phyloP scores from a whole-genome alignment of 768 basidiomycete species.

The Pulveroboletus frians region DNA sequence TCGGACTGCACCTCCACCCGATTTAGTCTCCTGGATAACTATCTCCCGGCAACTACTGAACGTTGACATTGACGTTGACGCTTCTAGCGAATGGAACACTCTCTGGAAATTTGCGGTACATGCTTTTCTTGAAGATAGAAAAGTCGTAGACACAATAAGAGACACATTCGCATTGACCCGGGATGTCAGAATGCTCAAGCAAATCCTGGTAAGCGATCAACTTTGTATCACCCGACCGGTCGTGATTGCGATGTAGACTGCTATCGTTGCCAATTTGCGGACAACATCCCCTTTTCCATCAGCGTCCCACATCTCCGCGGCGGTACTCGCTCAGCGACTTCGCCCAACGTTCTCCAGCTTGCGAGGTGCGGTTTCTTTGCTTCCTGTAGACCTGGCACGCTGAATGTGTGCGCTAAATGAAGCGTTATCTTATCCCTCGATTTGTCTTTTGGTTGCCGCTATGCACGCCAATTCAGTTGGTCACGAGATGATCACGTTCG shows the following conservation, averaged over 20 bases:
- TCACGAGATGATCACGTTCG: slow-evolving; percentile 80
- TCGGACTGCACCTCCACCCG: slow-evolving; percentile 60
- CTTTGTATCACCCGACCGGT: not conserved
- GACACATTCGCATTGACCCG: slow-evolving; percentile 59
- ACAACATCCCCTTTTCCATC: slow-evolving; percentile 52
- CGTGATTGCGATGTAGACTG: slow-evolving; percentile 34
- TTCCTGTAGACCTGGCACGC: not conserved
- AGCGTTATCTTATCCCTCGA: slow-evolving; percentile 73
- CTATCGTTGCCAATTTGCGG: slow-evolving; percentile 42
- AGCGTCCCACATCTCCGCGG: slow-evolving; percentile 37
- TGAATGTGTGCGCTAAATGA: slow-evolving; percentile 1
- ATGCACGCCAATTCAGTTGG: slow-evolving; percentile 74
- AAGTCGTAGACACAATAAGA: slow-evolving; percentile 41
- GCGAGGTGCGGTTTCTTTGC: slow-evolving; percentile 38
- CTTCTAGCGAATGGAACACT: slow-evolving; percentile 47
- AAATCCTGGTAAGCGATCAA: slow-evolving; percentile 52
- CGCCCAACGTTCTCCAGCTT: slow-evolving; percentile 51
- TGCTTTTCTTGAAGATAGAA: slow-evolving; percentile 47
- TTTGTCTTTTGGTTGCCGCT: slow-evolving; percentile 83
- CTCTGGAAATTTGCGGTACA: slow-evolving; percentile 59
- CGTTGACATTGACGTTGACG: slow-evolving; percentile 20
- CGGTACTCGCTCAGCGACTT: slow-evolving; percentile 49
- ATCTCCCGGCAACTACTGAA: slow-evolving; percentile 46
- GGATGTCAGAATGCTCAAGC: slow-evolving; percentile 54
- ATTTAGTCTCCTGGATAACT: slow-evolving; percentile 44